phyloP scores from a whole-genome alignment of 2,329 filamentous ascomycete genomes.

The Pseudogymnoascus sp. region DNA sequence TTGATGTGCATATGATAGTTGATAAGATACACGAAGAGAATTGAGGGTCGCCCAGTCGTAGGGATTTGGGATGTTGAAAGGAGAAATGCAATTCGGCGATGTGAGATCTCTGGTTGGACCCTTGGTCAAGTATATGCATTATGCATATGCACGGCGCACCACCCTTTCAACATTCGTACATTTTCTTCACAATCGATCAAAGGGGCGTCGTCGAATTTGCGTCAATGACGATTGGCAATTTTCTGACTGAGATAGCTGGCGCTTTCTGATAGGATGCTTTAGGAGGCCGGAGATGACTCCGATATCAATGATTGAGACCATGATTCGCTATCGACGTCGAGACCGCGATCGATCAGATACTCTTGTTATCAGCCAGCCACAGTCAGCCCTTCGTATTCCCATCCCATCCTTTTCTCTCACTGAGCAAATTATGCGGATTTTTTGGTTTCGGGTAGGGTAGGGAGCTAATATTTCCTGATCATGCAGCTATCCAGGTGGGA shows the following conservation, averaged over 20 bases:
- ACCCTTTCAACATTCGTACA: not conserved
- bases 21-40: not conserved
- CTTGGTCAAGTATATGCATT: not conserved
- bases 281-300: not conserved
- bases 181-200: not conserved
- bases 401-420: not conserved
- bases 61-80: not conserved
- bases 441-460: not conserved
- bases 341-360: not conserved
- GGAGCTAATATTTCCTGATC: constrained; percentile 2
- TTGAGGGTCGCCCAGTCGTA: not conserved
- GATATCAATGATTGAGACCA: not conserved
- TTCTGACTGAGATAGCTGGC: not conserved
- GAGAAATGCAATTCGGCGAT: not conserved
- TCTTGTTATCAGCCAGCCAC: not conserved
- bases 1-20: not conserved
- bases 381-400: not conserved
- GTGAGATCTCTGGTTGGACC: not conserved
- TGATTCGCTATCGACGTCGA: not conserved
- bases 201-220: not conserved
- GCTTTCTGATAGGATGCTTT: not conserved
- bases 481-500: not conserved
- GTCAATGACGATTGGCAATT: not conserved
- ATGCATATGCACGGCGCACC: not conserved
- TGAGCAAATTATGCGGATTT: not conserved